Conservation (phyloP, 805 yeast genomes). For the Blastobotrys peoriensis region DNA sequence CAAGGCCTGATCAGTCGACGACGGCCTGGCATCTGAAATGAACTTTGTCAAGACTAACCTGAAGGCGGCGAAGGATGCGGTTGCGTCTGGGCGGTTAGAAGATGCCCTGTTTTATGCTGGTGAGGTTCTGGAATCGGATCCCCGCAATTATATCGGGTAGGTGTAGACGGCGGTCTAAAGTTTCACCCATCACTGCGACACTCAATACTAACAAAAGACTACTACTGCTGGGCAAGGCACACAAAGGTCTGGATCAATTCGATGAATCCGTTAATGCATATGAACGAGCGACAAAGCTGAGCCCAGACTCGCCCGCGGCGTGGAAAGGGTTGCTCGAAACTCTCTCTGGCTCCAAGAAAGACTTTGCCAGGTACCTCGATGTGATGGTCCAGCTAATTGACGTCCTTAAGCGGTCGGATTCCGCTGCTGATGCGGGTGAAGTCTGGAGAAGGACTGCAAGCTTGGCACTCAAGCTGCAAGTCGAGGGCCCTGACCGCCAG, state of each 20-base stretch:
- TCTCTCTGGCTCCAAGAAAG: constrained; percentile 18
- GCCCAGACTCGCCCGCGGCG: constrained; percentile 46
- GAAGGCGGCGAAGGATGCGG: constrained; percentile 24
- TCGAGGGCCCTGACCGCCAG: neutral
- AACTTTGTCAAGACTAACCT: constrained; percentile 14
- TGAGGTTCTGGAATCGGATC: constrained; percentile 52
- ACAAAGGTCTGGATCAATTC: constrained; percentile 37
- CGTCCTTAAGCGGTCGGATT: constrained; percentile 18
- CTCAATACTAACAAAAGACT: too few relatives aligned
- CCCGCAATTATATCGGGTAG: constrained; percentile 55
- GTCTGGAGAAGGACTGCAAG: constrained; percentile 15
- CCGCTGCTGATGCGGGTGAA: constrained; percentile 20
- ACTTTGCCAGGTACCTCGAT: constrained; percentile 18
- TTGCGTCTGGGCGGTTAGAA: constrained; percentile 49
- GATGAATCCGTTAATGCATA: constrained; percentile 44
- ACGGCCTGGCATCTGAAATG: constrained; percentile 1
- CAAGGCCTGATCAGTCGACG: neutral
- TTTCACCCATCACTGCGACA: too few relatives aligned
- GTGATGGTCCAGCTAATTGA: constrained; percentile 17
- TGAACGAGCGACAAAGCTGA: constrained; percentile 40
- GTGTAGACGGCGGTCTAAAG: constrained; percentile 26
- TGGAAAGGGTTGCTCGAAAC: constrained; percentile 69
- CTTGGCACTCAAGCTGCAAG: constrained; percentile 18
- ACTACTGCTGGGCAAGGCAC: constrained; percentile 62
- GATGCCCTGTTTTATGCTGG: constrained; percentile 52